Base-by-base conservation (phyloP, 169 alveolate genomes). In the Cryptosporidium viatorum region DNA sequence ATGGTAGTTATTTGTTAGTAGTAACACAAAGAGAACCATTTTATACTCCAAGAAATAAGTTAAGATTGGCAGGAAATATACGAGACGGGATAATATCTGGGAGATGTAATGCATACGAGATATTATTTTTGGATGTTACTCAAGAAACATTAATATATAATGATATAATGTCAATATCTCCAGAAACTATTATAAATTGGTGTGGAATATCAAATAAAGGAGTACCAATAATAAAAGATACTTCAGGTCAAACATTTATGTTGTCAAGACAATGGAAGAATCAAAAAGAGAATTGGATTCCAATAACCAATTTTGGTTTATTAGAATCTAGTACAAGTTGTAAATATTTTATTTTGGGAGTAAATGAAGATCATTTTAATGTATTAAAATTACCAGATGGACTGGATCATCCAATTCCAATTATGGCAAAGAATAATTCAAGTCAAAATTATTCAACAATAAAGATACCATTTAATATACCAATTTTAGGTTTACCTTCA, bases 21-120 rank as follows among this genome's bases (percentile, higher is more conserved):
- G 59, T 80, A 16, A 62, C 89, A 59, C 89, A 80, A 65, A 80
- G 59, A 39, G 89, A 80, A 26, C 89, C 89, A 39, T 80, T 80
- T 80, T 80, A 80, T 39, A 18, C 23, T 12, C 55, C 75, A 26
- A 62, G 18, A 8, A 50, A 37, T 41, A 67, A 60, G 35, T 62
- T 26, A 33, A 37, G 29, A 52, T 16, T 29, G 7, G 39, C 10
- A 14, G 65, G 43, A 23, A 41, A 58, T 21, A 59, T 80, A 10
- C 71, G 33, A 0, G 71, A 65, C 6, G 71, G 71, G 31, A 37
- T 65, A 65, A 33, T 80, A 43, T 29, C 59, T 0, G 89, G 89
- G n/a, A 62, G 55, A 65, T 80, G 89, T 31, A 80, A 80, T 65
- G 62, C 73, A 37, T 80, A 80, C 14, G 89, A 80, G n/a, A 41